These are phyloP conservation scores for Ramaria sp. DNA, from an alignment of 768 basidiomycete species.

Conservation along the genomic window DNA sequence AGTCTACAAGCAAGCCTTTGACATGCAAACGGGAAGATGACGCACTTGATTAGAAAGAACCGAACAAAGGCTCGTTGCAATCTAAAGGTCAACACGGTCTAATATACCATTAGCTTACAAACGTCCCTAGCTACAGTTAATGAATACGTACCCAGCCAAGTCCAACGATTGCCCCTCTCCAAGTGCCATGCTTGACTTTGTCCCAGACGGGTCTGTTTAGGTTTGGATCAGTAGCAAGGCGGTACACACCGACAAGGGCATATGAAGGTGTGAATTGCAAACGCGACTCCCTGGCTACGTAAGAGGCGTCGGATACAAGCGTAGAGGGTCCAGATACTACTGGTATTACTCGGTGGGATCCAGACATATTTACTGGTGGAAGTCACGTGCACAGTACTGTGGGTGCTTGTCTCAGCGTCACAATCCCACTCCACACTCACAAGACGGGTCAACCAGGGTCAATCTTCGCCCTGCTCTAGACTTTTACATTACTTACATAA, in stretches of 20 bases:
- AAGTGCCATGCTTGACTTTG: constrained; percentile 71
- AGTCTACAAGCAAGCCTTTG: not conserved
- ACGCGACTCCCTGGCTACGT: constrained; percentile 20
- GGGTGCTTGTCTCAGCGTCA: no score
- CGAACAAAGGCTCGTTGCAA: constrained; percentile 60
- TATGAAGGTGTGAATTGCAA: constrained; percentile 78
- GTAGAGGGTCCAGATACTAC: no score
- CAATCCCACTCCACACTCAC: no score
- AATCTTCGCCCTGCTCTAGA: no score
- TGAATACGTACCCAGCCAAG: constrained; percentile 47
- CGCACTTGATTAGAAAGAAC: constrained; percentile 52
- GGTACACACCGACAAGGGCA: constrained; percentile 73
- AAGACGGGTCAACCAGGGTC: no score
- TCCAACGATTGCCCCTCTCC: constrained; percentile 61
- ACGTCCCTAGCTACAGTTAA: not conserved
- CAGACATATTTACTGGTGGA: no score
- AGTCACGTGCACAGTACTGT: no score
- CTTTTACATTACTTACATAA: no score
- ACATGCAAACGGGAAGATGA: not conserved
- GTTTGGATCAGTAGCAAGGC: constrained; percentile 62
- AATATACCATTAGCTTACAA: constrained; percentile 4
- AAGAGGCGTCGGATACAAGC: not conserved
- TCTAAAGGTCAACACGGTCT: constrained; percentile 62
- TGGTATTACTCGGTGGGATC: no score
- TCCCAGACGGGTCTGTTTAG: constrained; percentile 73